Evolutionary conservation across 352 stramenopile genomes (phyloP).

Genomic region (Blastocystis hominis): DNA sequence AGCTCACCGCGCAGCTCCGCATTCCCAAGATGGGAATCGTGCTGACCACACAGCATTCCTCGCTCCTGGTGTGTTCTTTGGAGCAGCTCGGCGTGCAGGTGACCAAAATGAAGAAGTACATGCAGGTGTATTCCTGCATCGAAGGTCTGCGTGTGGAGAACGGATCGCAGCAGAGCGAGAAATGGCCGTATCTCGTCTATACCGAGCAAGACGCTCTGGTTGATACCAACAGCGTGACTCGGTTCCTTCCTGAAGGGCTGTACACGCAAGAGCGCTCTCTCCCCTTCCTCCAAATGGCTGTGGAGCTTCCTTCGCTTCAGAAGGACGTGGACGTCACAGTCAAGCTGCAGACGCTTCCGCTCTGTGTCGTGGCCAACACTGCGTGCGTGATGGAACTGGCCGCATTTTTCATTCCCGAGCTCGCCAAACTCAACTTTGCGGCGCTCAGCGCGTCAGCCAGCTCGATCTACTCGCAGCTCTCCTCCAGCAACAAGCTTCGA

Average conservation of each 20-base stretch:
- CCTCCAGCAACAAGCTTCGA: conserved; percentile 10
- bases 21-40: not conserved
- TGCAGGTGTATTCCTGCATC: conserved; percentile 13
- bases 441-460: conserved; percentile 14
- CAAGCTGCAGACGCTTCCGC: not conserved
- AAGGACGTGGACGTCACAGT: not conserved
- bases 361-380: conserved; percentile 33
- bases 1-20: not conserved
- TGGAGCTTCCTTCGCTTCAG: conserved; percentile 15
- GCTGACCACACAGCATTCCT: not conserved
- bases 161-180: not conserved
- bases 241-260: conserved; percentile 1
- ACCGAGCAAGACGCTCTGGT: not conserved
- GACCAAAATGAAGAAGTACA: not conserved
- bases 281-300: conserved; percentile 43
- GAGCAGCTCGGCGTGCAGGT: not conserved
- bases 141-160: conserved; percentile 3
- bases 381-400: conserved; percentile 9
- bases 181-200: conserved; percentile 35
- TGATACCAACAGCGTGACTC: not conserved
- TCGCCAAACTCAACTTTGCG: conserved; percentile 17
- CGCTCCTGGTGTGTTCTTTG: not conserved
- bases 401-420: conserved; percentile 31
- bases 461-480: not conserved
- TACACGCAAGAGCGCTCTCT: not conserved